Evolutionary conservation across 78 protist genomes (phyloP), one percentile per base, ranked within the genome.

Genomic region (Dictyostelium brefeldianum): DNA sequence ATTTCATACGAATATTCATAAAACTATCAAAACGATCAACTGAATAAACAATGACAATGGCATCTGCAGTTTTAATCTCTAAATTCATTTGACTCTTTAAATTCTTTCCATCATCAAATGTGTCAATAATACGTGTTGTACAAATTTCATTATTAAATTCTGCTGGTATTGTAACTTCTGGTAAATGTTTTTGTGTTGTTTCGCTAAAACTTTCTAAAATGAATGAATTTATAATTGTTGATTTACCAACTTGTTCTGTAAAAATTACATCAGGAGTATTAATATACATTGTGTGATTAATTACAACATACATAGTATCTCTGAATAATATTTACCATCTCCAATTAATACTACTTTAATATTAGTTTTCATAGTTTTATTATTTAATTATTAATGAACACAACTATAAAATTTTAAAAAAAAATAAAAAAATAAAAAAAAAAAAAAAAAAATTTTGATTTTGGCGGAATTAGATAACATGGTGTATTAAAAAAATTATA

Each of bases 231-330:
- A 87, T 87, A 20, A 87, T 77, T 9, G 69, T 87, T 20, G 84
- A 31, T 64, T 87, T 87, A 20, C 93, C 93, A 46, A 87, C 93
- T 12, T 47, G 31, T 43, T 74, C 93, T 85, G 47, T 25, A 18
- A 3, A 43, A 51, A 51, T 51, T 51, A 51, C 15, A 12, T n/a
- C n/a, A n/a, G n/a, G n/a, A n/a, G n/a, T n/a, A n/a, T 36, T 36
- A 36, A 36, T 36, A 36, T 36, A 36, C 43, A 36, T 36, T 36
- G 2, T 36, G 2, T 3, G 11, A 51, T 4, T 51, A 12, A 4
- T 51, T 4, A 51, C 56, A 51, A 51, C 56, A 51, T 22, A 4
- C 22, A n/a, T 25, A 62, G 2, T 62, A 62, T 22, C 5, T 59
- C 9, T 51, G 8, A 9, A 3, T 36, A 36, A 50, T 46, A 47